These are phyloP conservation scores for Suhomyces ambrosiae DNA, from an alignment of 1,139 yeast species.

Conservation along the genomic window DNA sequence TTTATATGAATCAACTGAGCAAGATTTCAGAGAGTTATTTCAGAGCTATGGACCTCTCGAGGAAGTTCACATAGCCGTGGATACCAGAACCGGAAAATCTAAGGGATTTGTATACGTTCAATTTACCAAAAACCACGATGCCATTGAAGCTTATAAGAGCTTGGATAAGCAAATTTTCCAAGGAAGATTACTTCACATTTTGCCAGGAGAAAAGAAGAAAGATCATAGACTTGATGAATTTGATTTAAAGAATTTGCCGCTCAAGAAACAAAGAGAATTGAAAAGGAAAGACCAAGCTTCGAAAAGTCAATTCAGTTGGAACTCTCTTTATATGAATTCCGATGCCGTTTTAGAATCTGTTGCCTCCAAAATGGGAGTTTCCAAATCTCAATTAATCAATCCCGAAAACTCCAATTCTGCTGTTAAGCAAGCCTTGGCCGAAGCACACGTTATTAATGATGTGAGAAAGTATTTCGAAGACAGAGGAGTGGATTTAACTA, in stretches of 20 bases:
- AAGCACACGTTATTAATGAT: conserved; percentile 91
- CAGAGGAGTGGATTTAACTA: conserved; percentile 80
- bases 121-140: conserved; percentile 66
- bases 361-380: conserved; percentile 79
- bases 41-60: conserved; percentile 58
- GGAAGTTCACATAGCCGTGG: conserved; percentile 89
- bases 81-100: conserved; percentile 84
- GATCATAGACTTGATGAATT: conserved; percentile 83
- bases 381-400: conserved; percentile 81
- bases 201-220: conserved; percentile 83
- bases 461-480: conserved; percentile 84
- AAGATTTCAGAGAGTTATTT: conserved; percentile 68
- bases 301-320: conserved; percentile 90
- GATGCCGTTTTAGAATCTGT: conserved; percentile 93
- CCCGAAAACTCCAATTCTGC: conserved; percentile 88
- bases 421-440: conserved; percentile 97
- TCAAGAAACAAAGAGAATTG: conserved; percentile 86
- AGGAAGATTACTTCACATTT: conserved; percentile 87
- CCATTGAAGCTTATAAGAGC: conserved; percentile 69
- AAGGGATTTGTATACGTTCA: conserved; percentile 92
- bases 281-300: conserved; percentile 83
- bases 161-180: conserved; percentile 91
- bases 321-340: conserved; percentile 83
- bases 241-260: conserved; percentile 84
- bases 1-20: conserved; percentile 75